A percentile compares a stretch with the other conserved stretches of the same genome.
Conservation (phyloP, 2,329 filamentous ascomycete genomes). For the Tolypocladium nubicola region DNA sequence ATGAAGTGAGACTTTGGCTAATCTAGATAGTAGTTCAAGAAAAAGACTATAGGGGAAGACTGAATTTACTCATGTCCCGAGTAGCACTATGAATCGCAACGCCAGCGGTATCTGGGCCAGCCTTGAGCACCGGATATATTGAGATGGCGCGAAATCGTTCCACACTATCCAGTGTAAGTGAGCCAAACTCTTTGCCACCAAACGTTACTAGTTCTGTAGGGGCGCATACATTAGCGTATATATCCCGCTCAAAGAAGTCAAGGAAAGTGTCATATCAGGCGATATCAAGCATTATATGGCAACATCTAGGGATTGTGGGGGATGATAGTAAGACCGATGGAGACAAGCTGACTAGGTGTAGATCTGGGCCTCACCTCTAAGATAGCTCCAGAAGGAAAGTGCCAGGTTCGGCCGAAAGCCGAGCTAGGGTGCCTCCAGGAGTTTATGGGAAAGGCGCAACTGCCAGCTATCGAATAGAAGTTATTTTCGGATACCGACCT, state of each 20-base stretch:
- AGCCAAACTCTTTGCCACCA: background rate
- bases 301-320: background rate
- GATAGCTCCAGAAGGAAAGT: background rate
- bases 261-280: background rate
- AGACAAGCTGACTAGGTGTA: background rate
- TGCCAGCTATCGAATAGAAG: too few species aligned
- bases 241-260: background rate
- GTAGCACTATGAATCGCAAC: background rate
- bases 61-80: background rate
- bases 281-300: background rate
- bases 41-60: background rate
- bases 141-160: background rate
- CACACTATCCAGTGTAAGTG: background rate
- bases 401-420: background rate
- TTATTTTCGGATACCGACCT: too few species aligned
- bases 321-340: background rate
- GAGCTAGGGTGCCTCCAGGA: background rate
- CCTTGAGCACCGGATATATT: background rate
- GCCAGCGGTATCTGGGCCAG: background rate
- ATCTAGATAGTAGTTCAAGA: background rate
- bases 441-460: background rate
- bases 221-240: background rate
- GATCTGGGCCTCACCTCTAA: background rate
- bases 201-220: background rate
- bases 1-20: background rate